Percentiles rank a stretch among this genome's conserved stretches.
phyloP scores from a whole-genome alignment of 2,329 filamentous ascomycete genomes.

The Sporothrix mexicana region DNA sequence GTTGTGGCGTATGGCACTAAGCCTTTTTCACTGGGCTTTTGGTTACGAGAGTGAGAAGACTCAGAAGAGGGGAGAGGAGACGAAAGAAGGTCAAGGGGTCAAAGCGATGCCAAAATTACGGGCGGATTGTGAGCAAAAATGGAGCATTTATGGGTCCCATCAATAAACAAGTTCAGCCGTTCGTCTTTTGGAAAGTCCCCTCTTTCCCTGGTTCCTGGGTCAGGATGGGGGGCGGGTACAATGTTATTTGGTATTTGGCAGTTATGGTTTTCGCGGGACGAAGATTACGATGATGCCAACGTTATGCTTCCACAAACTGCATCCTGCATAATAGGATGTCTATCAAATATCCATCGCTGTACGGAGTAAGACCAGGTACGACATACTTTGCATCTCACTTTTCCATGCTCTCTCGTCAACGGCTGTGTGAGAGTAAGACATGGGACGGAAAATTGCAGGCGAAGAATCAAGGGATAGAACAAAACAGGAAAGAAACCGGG shows the following conservation, averaged over 20 bases:
- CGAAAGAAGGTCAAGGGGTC: neutral
- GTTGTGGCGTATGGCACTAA: constrained; percentile 24
- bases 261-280: no score
- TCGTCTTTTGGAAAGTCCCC: neutral
- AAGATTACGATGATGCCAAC: no score
- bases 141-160: neutral
- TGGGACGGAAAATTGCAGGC: neutral
- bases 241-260: neutral
- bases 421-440: neutral
- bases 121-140: neutral
- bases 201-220: constrained; percentile 1
- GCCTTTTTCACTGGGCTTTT: constrained; percentile 19
- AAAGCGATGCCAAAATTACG: neutral
- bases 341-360: no score
- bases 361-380: neutral
- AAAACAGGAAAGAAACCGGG: neutral
- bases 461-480: neutral
- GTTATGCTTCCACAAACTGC: neutral
- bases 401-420: neutral
- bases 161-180: constrained; percentile 3
- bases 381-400: neutral
- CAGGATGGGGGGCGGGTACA: neutral
- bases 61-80: neutral
- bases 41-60: neutral
- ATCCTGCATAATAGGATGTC: neutral